phyloP scores from a whole-genome alignment of 345 rosid genomes.

The Euclidium syriacum region DNA sequence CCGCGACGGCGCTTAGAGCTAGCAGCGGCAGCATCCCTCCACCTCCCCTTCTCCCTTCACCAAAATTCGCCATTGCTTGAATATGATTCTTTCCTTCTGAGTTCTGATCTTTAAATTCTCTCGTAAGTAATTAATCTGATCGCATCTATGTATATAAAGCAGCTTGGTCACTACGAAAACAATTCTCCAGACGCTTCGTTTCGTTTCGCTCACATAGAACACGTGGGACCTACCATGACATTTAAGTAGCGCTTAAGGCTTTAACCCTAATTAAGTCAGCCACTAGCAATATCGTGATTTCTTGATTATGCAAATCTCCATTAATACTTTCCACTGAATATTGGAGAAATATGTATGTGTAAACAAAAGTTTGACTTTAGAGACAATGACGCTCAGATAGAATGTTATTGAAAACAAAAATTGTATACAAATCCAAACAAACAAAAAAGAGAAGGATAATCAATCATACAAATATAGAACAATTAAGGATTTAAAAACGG shows the following conservation, averaged over 20 bases:
- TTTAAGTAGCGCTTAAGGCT: background rate
- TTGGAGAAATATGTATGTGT: too few species aligned
- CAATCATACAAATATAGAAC: background rate
- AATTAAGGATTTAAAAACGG: background rate
- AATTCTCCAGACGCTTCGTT: constrained; percentile 24
- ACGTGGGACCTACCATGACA: constrained; percentile 14
- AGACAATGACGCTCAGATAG: background rate
- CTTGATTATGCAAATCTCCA: constrained; percentile 1
- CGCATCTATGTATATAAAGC: background rate
- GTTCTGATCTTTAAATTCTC: background rate
- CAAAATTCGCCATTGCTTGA: constrained; percentile 27
- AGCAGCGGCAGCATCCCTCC: constrained; percentile 74
- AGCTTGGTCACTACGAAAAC: constrained; percentile 21
- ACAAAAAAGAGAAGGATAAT: background rate
- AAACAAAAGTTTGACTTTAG: too few species aligned
- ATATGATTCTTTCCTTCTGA: constrained; percentile 2
- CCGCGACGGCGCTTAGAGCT: constrained; percentile 62
- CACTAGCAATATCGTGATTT: too few species aligned
- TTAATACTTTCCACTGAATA: too few species aligned
- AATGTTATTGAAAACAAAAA: background rate
- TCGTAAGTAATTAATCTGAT: background rate
- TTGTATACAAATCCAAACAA: background rate
- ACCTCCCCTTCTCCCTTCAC: constrained; percentile 33
- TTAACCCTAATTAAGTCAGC: background rate
- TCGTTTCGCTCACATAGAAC: background rate